Percentiles rank a stretch among this genome's conserved stretches.
These are phyloP conservation scores for Pythium biforme DNA, from an alignment of 352 stramenopile genomes.

Conservation along the genomic window DNA sequence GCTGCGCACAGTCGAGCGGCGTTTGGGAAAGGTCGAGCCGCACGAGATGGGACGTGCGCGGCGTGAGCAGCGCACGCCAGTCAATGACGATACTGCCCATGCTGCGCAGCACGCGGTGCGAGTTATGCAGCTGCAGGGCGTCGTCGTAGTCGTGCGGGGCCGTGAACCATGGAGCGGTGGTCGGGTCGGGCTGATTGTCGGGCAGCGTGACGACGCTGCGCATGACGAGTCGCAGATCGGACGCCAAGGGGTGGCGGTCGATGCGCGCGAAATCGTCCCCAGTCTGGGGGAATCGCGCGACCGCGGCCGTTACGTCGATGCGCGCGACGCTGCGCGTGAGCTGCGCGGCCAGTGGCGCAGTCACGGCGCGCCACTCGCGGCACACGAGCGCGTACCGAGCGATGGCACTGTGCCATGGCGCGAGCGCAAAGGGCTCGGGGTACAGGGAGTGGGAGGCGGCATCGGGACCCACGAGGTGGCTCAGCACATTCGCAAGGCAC, in stretches of 20 bases:
- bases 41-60: constrained; percentile 10
- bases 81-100: constrained; percentile 9
- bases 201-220: constrained; percentile 9
- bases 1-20: constrained; percentile 12
- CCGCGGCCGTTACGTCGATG: constrained; percentile 5
- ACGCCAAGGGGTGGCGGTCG: not conserved
- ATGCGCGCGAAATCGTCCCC: not conserved
- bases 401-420: constrained; percentile 1
- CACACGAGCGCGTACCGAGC: not conserved
- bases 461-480: not conserved
- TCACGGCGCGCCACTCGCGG: constrained; percentile 1
- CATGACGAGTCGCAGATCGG: constrained; percentile 14
- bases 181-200: not conserved
- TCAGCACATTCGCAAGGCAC: not conserved
- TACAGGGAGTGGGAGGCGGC: not conserved
- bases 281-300: no score
- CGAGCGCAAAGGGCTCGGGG: constrained; percentile 3
- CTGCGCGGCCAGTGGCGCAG: not conserved
- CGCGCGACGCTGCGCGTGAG: constrained; percentile 1
- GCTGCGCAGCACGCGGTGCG: constrained; percentile 6
- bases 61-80: constrained; percentile 7
- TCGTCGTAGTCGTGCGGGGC: not conserved
- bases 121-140: not conserved
- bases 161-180: not conserved
- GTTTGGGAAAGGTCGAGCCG: constrained; percentile 11